Conservation (phyloP, 139 green algal genomes). For the Tetradesmus lagerheimii region DNA sequence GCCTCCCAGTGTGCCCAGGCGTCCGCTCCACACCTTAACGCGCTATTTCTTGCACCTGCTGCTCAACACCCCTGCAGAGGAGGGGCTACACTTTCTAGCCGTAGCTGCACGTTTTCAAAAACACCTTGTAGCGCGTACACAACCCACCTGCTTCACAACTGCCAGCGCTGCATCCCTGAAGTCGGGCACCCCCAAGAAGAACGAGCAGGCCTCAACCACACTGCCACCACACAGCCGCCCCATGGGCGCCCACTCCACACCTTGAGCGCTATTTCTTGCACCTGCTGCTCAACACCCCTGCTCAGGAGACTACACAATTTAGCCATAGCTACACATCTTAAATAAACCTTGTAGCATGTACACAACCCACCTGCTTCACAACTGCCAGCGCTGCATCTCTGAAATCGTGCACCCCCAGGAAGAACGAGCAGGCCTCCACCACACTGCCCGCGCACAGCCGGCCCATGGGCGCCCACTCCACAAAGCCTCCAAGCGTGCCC, state of each 20-base stretch:
- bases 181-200: conserved; percentile 67
- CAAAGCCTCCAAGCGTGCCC: conserved; percentile 51
- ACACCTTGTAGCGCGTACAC: no score
- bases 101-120: no score
- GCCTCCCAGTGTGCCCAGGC: conserved; percentile 54
- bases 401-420: conserved; percentile 71
- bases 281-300: not conserved
- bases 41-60: conserved; percentile 50
- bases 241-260: conserved; percentile 83
- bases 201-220: conserved; percentile 71
- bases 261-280: conserved; percentile 58
- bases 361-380: conserved; percentile 64
- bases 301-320: not conserved
- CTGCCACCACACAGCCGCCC: conserved; percentile 56
- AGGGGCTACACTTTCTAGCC: no score
- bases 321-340: no score
- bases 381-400: conserved; percentile 70
- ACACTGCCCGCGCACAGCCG: conserved; percentile 63
- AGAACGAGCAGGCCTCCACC: conserved; percentile 72
- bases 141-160: conserved; percentile 70
- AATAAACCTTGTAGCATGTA: no score
- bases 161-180: conserved; percentile 72
- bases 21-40: conserved; percentile 70
- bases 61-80: not conserved
- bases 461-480: conserved; percentile 82